Evolutionary conservation across 1,139 yeast species (phyloP).

Genomic region (Kurtzmaniella quercitrusa): DNA sequence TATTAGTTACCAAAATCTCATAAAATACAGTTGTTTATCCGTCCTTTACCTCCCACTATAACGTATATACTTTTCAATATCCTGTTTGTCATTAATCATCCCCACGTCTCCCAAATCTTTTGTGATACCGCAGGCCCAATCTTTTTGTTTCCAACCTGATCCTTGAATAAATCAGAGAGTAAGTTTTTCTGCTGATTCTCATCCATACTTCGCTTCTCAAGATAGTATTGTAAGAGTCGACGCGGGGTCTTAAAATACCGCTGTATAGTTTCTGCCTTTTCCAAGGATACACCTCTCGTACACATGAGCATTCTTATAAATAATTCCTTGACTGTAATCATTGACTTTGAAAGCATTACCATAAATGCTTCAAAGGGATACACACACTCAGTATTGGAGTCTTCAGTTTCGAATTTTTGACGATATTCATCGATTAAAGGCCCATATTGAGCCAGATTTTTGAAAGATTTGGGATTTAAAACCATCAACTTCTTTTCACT

Average conservation of each 20-base stretch:
- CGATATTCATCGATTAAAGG: slow-evolving; percentile 39
- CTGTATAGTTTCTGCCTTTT: slow-evolving; percentile 80
- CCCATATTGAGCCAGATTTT: slow-evolving; percentile 51
- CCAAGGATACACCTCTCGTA: slow-evolving; percentile 75
- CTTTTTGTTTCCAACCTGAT: slow-evolving; percentile 58
- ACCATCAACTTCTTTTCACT: slow-evolving; percentile 35
- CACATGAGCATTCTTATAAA: slow-evolving; percentile 76
- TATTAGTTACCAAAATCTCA: too few species aligned
- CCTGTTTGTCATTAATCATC: too few species aligned
- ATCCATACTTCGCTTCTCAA: slow-evolving; percentile 6
- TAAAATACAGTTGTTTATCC: too few species aligned
- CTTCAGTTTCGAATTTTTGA: slow-evolving; percentile 30
- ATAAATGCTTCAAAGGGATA: slow-evolving; percentile 66
- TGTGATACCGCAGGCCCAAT: slow-evolving; percentile 59
- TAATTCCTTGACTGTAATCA: slow-evolving; percentile 72
- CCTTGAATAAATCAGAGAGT: slow-evolving; percentile 40
- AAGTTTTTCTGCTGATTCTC: slow-evolving; percentile 12
- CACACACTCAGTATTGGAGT: slow-evolving; percentile 44
- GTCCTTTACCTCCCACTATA: too few species aligned
- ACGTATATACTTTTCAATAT: too few species aligned
- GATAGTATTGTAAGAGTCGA: slow-evolving; percentile 37
- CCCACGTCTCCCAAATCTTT: slow-evolving; percentile 63
- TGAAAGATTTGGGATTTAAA: slow-evolving; percentile 47
- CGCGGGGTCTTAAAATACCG: slow-evolving; percentile 61
- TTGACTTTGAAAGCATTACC: slow-evolving; percentile 65